Conservation (phyloP, 495 filamentous ascomycete species). For the Bacidia rubella region DNA sequence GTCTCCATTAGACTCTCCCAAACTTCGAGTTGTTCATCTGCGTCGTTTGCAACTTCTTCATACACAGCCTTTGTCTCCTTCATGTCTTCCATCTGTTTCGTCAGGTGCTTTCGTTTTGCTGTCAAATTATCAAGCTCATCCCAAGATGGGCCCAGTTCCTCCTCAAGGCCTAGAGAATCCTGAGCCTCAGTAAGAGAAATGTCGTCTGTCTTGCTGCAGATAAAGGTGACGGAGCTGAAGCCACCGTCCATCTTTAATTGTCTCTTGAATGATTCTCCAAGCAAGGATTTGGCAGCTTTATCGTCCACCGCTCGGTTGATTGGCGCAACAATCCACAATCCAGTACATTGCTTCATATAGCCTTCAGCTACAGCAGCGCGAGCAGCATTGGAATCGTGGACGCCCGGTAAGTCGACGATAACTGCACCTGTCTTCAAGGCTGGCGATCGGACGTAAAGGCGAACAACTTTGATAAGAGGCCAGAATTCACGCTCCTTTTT, state of each 20-base stretch:
- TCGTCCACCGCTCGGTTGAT: conserved; percentile 46
- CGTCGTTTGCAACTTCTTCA: conserved; percentile 21
- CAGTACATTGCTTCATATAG: conserved; percentile 44
- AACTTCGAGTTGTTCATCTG: conserved; percentile 28
- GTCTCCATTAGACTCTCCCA: conserved; percentile 36
- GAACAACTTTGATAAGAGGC: conserved; percentile 54
- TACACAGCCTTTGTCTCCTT: conserved; percentile 25
- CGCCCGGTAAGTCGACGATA: conserved; percentile 29
- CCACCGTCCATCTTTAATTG: conserved; percentile 53
- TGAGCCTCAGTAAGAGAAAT: conserved; percentile 41
- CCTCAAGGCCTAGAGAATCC: conserved; percentile 31
- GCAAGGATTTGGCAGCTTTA: conserved; percentile 45
- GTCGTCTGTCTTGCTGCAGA: conserved; percentile 59
- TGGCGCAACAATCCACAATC: conserved; percentile 42
- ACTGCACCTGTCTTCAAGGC: conserved; percentile 47
- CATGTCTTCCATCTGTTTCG: conserved; percentile 24
- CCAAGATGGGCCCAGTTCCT: conserved; percentile 22
- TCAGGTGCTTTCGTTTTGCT: conserved; percentile 22
- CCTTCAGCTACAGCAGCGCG: conserved; percentile 44
- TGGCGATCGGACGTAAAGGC: conserved; percentile 40
- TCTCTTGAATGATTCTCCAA: conserved; percentile 47
- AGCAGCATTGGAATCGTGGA: conserved; percentile 50
- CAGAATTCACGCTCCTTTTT: conserved; percentile 39
- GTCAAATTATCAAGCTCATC: conserved; percentile 25
- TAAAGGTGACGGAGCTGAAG: conserved; percentile 44